These are phyloP conservation scores for Leccinum uliginosum DNA, from an alignment of 768 basidiomycete genomes.

Conservation along the genomic window DNA sequence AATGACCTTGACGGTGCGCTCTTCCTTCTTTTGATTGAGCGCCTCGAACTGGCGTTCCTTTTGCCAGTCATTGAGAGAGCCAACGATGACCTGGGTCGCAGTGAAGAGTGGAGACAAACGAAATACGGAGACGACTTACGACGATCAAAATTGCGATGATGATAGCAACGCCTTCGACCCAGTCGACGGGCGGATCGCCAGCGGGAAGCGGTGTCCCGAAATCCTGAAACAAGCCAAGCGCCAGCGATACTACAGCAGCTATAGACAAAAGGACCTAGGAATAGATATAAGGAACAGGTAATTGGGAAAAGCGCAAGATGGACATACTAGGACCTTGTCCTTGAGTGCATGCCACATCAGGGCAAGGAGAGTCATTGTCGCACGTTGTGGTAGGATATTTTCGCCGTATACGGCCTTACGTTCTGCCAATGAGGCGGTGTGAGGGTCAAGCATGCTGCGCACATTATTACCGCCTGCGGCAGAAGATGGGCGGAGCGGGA, in stretches of 20 bases:
- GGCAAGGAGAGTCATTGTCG: constrained; percentile 61
- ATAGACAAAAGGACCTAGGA: constrained; percentile 80
- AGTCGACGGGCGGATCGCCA: constrained; percentile 78
- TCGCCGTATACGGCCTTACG: constrained; percentile 67
- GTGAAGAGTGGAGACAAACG: not conserved
- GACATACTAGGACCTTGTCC: constrained; percentile 82
- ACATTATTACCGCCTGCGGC: constrained; percentile 1
- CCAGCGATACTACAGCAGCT: constrained; percentile 89
- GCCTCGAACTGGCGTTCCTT: constrained; percentile 94
- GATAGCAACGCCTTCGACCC: constrained; percentile 93
- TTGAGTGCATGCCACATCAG: constrained; percentile 86
- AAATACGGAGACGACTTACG: constrained; percentile 37
- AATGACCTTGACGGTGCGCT: constrained; percentile 82
- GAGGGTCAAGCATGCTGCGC: constrained; percentile 6
- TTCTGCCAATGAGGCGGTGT: constrained; percentile 49
- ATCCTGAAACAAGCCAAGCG: constrained; percentile 91
- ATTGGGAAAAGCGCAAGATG: not conserved
- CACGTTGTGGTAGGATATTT: constrained; percentile 70
- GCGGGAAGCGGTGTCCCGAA: constrained; percentile 65
- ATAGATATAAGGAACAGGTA: constrained; percentile 5
- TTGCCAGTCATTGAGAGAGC: constrained; percentile 96
- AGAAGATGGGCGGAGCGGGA: constrained; percentile 13
- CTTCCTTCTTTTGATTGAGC: constrained; percentile 94
- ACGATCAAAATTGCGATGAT: constrained; percentile 74
- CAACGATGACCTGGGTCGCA: constrained; percentile 68